Percentiles rank a stretch among this genome's conserved stretches.
phyloP scores from a whole-genome alignment of 2,329 filamentous ascomycete genomes.

The Cercospora sp. region DNA sequence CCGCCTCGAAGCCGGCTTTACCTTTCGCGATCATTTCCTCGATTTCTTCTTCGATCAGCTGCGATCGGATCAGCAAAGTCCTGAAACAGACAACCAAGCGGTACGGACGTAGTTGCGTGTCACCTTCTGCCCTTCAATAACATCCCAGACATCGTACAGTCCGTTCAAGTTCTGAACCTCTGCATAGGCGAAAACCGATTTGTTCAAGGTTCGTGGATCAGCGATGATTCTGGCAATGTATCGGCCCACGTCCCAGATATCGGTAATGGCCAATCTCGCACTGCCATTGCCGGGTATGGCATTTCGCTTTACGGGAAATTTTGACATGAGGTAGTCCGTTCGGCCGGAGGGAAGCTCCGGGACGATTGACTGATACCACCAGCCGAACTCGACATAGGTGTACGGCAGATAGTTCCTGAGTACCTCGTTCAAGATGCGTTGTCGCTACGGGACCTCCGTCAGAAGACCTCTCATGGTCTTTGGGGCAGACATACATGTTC shows the following conservation, averaged over 20 bases:
- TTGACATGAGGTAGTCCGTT: not conserved
- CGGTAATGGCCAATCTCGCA: not conserved
- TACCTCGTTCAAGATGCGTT: not conserved
- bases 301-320: not conserved
- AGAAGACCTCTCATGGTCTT: too few species aligned
- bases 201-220: not conserved
- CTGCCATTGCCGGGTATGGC: not conserved
- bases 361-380: not conserved
- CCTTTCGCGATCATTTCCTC: not conserved
- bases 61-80: not conserved
- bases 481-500: not conserved
- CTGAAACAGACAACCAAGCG: not conserved
- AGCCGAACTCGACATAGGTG: not conserved
- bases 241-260: not conserved
- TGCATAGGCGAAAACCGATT: not conserved
- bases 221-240: not conserved
- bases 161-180: not conserved
- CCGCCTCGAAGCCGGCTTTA: not conserved
- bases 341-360: not conserved
- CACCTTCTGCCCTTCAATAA: too few species aligned
- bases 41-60: not conserved
- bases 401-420: not conserved
- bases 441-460: not conserved
- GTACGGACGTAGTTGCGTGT: not conserved
- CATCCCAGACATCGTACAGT: not conserved